These are phyloP conservation scores for Cercophora sp. DNA, from an alignment of 495 filamentous ascomycete species.

Conservation along the genomic window DNA sequence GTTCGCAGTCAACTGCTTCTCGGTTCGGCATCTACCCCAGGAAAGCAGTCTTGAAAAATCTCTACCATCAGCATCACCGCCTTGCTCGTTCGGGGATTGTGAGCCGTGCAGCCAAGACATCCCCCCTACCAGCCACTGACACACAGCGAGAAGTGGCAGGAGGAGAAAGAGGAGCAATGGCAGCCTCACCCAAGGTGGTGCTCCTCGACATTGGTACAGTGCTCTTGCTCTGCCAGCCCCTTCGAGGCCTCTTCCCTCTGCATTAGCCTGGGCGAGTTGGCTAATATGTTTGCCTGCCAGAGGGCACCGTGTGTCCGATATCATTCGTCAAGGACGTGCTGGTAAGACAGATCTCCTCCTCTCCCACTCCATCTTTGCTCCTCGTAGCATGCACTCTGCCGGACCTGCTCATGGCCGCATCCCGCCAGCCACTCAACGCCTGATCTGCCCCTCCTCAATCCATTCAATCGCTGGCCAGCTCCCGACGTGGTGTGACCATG, in stretches of 20 bases:
- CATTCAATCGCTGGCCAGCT: not conserved
- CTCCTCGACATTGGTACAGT: constrained; percentile 49
- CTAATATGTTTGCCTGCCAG: constrained; percentile 43
- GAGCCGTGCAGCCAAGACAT: constrained; percentile 1
- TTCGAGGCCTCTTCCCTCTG: constrained; percentile 8
- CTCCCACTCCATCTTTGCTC: constrained; percentile 4
- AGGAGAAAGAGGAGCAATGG: constrained; percentile 11
- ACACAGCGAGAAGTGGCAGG: not conserved
- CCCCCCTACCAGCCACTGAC: not conserved
- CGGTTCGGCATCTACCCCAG: constrained; percentile 11
- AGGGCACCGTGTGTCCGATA: constrained; percentile 68
- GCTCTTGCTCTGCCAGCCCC: constrained; percentile 14
- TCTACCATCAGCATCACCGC: too few species aligned
- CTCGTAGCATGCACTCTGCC: constrained; percentile 5
- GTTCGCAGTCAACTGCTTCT: constrained; percentile 15
- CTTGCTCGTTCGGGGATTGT: constrained; percentile 1
- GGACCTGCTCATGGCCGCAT: constrained; percentile 12
- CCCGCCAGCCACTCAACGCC: constrained; percentile 15
- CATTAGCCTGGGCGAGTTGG: constrained; percentile 32
- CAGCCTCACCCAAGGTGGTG: constrained; percentile 35
- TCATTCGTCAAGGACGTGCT: constrained; percentile 68
- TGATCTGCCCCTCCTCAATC: constrained; percentile 7
- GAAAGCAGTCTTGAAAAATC: constrained; percentile 1
- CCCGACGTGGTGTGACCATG: constrained; percentile 2
- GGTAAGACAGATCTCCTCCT: constrained; percentile 44